Evolutionary conservation across 192 early-diverging fungal species (phyloP).

Genomic region (Backusella macrospora): DNA sequence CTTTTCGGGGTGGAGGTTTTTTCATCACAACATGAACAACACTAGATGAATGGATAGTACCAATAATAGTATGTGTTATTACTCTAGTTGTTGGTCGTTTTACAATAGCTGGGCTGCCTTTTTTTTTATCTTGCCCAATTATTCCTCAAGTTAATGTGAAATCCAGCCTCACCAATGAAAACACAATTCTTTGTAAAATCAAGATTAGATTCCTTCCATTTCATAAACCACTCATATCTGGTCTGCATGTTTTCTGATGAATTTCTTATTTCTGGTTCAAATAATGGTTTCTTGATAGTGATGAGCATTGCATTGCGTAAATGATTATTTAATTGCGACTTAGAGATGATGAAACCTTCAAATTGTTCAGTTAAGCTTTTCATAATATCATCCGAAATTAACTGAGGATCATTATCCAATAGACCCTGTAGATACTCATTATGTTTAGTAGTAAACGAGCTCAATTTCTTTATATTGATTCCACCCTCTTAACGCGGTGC

Average conservation of each 20-base stretch:
- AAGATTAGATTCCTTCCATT: background rate
- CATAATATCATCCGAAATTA: background rate
- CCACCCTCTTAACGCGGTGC: background rate
- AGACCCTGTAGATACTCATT: background rate
- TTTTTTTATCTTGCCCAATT: too few species aligned
- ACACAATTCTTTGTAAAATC: constrained; percentile 10
- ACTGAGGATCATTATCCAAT: constrained; percentile 8
- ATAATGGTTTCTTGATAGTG: background rate
- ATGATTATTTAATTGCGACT: constrained; percentile 15
- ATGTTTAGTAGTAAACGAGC: background rate
- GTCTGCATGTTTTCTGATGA: background rate
- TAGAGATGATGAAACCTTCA: constrained; percentile 11
- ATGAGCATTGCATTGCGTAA: constrained; percentile 15
- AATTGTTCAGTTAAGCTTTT: constrained; percentile 8
- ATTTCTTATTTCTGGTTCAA: constrained; percentile 4
- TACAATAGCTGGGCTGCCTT: background rate
- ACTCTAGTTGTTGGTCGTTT: background rate
- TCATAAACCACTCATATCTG: too few species aligned
- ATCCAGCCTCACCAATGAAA: background rate
- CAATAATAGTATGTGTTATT: background rate
- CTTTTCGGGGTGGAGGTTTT: background rate
- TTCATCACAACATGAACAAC: background rate
- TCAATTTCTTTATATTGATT: background rate
- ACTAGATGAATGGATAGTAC: background rate
- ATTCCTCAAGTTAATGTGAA: too few species aligned